Evolutionary conservation across 2,329 filamentous ascomycete genomes (phyloP), one percentile per base, ranked within the genome.

Genomic region (Huntiella omanensis): DNA sequence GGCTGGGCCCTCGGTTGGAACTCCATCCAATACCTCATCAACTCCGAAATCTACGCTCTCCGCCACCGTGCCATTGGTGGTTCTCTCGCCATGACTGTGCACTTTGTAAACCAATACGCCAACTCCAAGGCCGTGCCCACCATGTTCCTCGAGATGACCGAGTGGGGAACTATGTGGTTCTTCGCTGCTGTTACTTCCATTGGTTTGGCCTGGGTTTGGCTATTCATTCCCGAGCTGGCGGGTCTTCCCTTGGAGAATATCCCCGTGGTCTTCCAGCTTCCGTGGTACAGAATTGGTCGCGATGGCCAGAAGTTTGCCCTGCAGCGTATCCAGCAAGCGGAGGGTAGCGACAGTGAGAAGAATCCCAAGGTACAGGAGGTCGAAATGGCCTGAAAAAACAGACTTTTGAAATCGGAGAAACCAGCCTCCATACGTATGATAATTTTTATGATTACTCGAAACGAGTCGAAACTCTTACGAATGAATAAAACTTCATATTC

Each of bases 61-160:
- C 71, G 80, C 3, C 75, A 87, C 43, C 73, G 82, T 47, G 80
- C 80, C 3, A 61, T 85, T 7, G 74, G 77, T 15, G 80, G 78
- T 0, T 80, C 75, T 0, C 68, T 81, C 56, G 75, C 78, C 40
- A 86, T 86, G 82, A 81, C 75, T 0, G 70, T 85, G 49, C 81
- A 87, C 60, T 86, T 86, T 56, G 77, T 71, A 50, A 83, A 83
- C 59, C 80, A 85, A 60, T 86, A 83, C 57, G 82, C 80, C 19
- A 85, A 83, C 63, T 70, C 75, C 1, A 77, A 82, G 33, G 80
- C 82, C 0, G 77, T 85, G 0, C 82, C 81, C 1, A 73, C 75
- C 52, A 83, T 86, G 80, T 71, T 87, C 39, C 65, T 86, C 2
- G 71, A 71, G 1, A 68, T 75, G 50, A 65, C 59, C 10, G 66